A percentile compares a stretch with the other conserved stretches of the same genome.
These are phyloP conservation scores for Penicillium sp. DNA, from an alignment of 2,329 filamentous ascomycete species.

Conservation along the genomic window DNA sequence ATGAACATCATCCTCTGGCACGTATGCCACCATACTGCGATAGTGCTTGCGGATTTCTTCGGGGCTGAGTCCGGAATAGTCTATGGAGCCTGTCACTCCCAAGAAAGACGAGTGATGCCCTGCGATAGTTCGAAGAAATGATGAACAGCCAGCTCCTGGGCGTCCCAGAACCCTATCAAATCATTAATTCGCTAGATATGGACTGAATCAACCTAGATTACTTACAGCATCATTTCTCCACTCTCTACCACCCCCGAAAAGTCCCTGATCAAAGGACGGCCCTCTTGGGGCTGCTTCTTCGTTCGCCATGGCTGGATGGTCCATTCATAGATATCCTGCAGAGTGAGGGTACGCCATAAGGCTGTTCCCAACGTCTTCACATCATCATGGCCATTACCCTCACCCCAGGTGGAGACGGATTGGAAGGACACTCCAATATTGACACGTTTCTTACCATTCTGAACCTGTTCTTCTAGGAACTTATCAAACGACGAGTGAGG, in stretches of 20 bases:
- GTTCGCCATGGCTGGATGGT: slow-evolving; percentile 51
- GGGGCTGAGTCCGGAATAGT: slow-evolving; percentile 67
- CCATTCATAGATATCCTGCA: slow-evolving; percentile 64
- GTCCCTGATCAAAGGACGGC: slow-evolving; percentile 59
- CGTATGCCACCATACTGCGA: slow-evolving; percentile 70
- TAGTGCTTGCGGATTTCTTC: slow-evolving; percentile 65
- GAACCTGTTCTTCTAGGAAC: slow-evolving; percentile 70
- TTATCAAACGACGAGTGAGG: slow-evolving; percentile 64
- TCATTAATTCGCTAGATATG: background rate
- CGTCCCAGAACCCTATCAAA: slow-evolving; percentile 57
- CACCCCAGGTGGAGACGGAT: slow-evolving; percentile 69
- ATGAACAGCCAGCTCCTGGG: slow-evolving; percentile 70
- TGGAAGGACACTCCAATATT: slow-evolving; percentile 74
- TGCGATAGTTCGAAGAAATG: slow-evolving; percentile 69
- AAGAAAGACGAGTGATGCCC: slow-evolving; percentile 66
- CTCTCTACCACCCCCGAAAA: slow-evolving; percentile 66
- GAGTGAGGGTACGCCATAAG: slow-evolving; percentile 72
- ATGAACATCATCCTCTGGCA: slow-evolving; percentile 70
- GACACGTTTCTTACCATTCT: slow-evolving; percentile 63
- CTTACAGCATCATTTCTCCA: slow-evolving; percentile 65
- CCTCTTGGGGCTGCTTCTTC: slow-evolving; percentile 45
- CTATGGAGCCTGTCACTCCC: slow-evolving; percentile 64
- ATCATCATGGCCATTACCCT: slow-evolving; percentile 61
- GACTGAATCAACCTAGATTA: slow-evolving; percentile 3
- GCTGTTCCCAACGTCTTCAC: slow-evolving; percentile 70